Evolutionary conservation across 2,329 filamentous ascomycete species (phyloP).

Genomic region (Amesomyces nigricolor): DNA sequence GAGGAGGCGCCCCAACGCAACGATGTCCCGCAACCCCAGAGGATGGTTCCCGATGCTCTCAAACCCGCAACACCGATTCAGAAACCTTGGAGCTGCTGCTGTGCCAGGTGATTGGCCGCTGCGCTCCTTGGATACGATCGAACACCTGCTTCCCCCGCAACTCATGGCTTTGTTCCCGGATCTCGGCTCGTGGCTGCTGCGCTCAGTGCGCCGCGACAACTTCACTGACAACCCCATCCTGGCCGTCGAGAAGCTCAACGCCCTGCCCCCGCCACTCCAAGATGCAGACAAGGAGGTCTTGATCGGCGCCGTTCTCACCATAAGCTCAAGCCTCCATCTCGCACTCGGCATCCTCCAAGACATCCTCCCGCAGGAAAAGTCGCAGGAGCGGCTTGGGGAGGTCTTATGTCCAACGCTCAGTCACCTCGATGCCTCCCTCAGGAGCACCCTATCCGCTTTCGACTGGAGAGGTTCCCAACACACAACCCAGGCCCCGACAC

Average conservation of each 20-base stretch:
- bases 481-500: background rate
- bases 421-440: constrained; percentile 19
- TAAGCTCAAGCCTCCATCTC: constrained; percentile 23
- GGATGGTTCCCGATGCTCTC: constrained; percentile 1
- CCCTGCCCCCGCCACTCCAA: constrained; percentile 18
- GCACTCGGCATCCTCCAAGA: constrained; percentile 24
- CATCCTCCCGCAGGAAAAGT: constrained; percentile 23
- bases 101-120: constrained; percentile 11
- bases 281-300: constrained; percentile 25
- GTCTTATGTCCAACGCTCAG: constrained; percentile 25
- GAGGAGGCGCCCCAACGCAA: background rate
- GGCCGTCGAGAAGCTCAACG: constrained; percentile 22
- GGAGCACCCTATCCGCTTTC: constrained; percentile 17
- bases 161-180: constrained; percentile 23
- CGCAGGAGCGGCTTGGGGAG: constrained; percentile 24
- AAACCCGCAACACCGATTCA: background rate
- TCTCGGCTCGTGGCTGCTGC: constrained; percentile 23
- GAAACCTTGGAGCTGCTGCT: background rate
- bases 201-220: constrained; percentile 20
- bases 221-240: constrained; percentile 20
- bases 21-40: background rate
- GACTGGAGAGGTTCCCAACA: background rate
- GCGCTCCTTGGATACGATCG: constrained; percentile 3
- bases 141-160: background rate
- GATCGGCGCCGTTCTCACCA: constrained; percentile 23